phyloP scores from a whole-genome alignment of 2,329 filamentous ascomycete genomes.

The Monosporascus sp. region DNA sequence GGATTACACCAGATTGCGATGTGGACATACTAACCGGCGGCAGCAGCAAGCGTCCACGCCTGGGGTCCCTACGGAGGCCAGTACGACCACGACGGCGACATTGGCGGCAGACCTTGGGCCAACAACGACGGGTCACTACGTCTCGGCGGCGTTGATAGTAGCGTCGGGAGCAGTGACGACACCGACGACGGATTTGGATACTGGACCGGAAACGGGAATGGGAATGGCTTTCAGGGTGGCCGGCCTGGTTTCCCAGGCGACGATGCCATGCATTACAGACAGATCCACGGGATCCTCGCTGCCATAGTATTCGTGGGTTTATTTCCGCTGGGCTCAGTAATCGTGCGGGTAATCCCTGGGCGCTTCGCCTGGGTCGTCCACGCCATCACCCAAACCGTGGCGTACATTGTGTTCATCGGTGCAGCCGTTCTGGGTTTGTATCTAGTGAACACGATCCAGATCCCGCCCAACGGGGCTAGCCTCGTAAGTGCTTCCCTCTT shows the following conservation, averaged over 20 bases:
- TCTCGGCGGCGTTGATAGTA: neutral
- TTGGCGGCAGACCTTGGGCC: neutral
- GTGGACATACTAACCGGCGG: too few species aligned
- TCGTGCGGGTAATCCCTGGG: constrained; percentile 34
- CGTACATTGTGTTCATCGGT: constrained; percentile 31
- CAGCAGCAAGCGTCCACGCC: neutral
- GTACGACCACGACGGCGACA: neutral
- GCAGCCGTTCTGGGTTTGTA: constrained; percentile 39
- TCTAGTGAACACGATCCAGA: constrained; percentile 28
- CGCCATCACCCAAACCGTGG: constrained; percentile 33
- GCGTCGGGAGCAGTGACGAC: neutral
- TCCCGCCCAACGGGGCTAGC: constrained; percentile 24
- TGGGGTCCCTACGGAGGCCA: neutral
- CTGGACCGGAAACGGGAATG: neutral
- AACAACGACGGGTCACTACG: neutral
- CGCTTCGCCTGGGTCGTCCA: constrained; percentile 34
- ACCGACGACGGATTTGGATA: neutral
- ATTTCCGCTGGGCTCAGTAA: constrained; percentile 39
- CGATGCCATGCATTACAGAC: constrained; percentile 25
- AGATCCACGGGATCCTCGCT: constrained; percentile 37
- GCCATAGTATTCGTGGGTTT: constrained; percentile 36
- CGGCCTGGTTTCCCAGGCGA: constrained; percentile 22
- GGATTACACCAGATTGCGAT: too few species aligned
- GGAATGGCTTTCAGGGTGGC: neutral
- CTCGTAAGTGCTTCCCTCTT: constrained; percentile 23